Conservation (phyloP, 2,329 filamentous ascomycete genomes). For the Neonectria magnoliae region DNA sequence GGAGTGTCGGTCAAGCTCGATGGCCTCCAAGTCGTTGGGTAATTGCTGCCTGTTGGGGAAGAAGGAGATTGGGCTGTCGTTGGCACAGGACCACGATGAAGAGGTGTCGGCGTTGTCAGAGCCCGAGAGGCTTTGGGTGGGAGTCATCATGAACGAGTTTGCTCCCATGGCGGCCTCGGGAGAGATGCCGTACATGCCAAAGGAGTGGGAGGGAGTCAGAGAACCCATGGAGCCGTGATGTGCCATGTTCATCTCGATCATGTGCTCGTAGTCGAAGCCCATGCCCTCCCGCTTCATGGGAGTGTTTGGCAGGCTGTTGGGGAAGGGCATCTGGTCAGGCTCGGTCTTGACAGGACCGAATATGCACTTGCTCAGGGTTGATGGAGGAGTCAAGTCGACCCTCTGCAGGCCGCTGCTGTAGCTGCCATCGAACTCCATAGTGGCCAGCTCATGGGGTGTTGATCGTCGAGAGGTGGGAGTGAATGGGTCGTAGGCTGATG, state of each 20-base stretch:
- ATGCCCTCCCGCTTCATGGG: slow-evolving; percentile 51
- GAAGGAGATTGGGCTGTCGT: slow-evolving; percentile 54
- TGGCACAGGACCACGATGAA: slow-evolving; percentile 52
- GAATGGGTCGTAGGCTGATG: slow-evolving; percentile 55
- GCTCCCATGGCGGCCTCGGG: slow-evolving; percentile 47
- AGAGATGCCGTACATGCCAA: slow-evolving; percentile 50
- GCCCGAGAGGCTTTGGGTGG: slow-evolving; percentile 51
- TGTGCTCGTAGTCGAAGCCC: slow-evolving; percentile 51
- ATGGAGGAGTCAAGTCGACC: slow-evolving; percentile 50
- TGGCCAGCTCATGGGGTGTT: slow-evolving; percentile 51
- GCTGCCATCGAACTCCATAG: slow-evolving; percentile 51
- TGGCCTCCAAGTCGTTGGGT: slow-evolving; percentile 45
- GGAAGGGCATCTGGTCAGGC: slow-evolving; percentile 47
- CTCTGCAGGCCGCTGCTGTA: slow-evolving; percentile 42
- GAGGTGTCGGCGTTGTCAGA: slow-evolving; percentile 51
- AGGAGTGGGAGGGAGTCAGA: slow-evolving; percentile 50
- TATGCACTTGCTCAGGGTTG: slow-evolving; percentile 48
- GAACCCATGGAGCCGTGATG: slow-evolving; percentile 49
- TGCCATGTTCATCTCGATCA: slow-evolving; percentile 50
- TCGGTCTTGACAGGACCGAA: slow-evolving; percentile 49
- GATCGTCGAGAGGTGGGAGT: slow-evolving; percentile 58
- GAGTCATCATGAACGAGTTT: slow-evolving; percentile 52
- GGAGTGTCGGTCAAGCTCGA: slow-evolving; percentile 51
- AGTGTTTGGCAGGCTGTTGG: slow-evolving; percentile 47
- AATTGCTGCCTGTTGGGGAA: slow-evolving; percentile 48